phyloP scores from a whole-genome alignment of 108 stramenopile species.

The Cylindrotheca closterium region DNA sequence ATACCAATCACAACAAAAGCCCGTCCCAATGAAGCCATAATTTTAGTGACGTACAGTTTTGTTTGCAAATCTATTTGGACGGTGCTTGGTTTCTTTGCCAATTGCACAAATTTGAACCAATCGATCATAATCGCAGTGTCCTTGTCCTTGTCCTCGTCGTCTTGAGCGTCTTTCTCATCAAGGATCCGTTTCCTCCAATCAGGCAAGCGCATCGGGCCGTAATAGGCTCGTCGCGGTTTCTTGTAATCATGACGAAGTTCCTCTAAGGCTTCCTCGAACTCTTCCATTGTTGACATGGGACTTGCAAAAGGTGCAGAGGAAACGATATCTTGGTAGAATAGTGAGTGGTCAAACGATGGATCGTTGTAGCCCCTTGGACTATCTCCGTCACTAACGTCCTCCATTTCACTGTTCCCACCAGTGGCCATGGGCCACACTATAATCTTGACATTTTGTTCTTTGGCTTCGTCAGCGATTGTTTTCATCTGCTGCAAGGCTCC shows the following conservation, averaged over 20 bases:
- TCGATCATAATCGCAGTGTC: conserved; percentile 63
- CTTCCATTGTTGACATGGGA: conserved; percentile 1
- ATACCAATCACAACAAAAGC: too few relatives aligned
- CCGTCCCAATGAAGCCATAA: too few relatives aligned
- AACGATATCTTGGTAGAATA: conserved; percentile 19
- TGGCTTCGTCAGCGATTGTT: conserved; percentile 45
- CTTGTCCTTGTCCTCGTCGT: too few relatives aligned
- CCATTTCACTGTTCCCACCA: too few relatives aligned
- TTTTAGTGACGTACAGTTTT: conserved; percentile 60
- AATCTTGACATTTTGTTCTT: conserved; percentile 53
- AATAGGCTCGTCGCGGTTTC: conserved; percentile 30
- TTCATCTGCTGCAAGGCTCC: conserved; percentile 35
- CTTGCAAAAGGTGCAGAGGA: conserved; percentile 6
- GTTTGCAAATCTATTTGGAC: conserved; percentile 56
- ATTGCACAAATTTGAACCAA: conserved; percentile 49
- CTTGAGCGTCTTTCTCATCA: too few relatives aligned
- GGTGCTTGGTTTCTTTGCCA: conserved; percentile 49
- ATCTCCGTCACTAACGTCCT: not conserved
- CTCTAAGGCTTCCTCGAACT: conserved; percentile 18
- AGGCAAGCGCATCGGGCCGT: conserved; percentile 60
- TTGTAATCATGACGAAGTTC: conserved; percentile 15
- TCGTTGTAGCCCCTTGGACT: too few relatives aligned
- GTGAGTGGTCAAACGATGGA: conserved; percentile 12
- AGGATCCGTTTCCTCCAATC: conserved; percentile 46
- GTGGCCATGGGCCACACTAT: conserved; percentile 52